Base-by-base conservation (phyloP, 2,329 filamentous ascomycete species). In the Fusarium compactum region DNA sequence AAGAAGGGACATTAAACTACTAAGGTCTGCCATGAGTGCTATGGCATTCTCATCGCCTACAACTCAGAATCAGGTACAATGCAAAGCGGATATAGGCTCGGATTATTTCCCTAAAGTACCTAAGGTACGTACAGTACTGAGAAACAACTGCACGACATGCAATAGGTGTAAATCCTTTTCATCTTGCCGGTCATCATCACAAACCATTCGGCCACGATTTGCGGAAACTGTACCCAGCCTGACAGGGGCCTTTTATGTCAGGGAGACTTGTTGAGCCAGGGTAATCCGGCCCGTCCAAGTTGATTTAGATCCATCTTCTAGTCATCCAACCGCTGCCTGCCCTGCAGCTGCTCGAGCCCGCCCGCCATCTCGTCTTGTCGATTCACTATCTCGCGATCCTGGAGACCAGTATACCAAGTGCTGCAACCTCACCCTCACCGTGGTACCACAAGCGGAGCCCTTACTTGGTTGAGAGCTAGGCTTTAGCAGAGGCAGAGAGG, bases 251-350 rank as follows among this genome's bases (percentile, higher is more conserved):
- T 25, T 20, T 34, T 20, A 52, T 56, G 41, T 44, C 51, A 70
- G 58, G 63, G 58, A 50, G 46, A 55, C 56, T 55, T 44, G 44
- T 60, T 58, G 38, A 55, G 64, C 67, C 63, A 58, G 67, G 72
- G 69, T 61, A 14, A 50, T 68, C 66, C 52, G 64, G 65, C 54
- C 67, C 64, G 67, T 73, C 59, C 58, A 73, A 58, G 70, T 63
- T 70, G 72, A 73, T 73, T 73, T 58, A 74, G 72, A 74, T 74
- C 72, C 70, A 64, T 68, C 61, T 65, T 52, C 52, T 45, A 58
- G 47, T 47, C 30, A 41, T 30, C 60, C 69, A 71, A 57, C 71
- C 61, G 61, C 58, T 51, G 54, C 46, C 16, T 57, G 44, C 24
- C 34, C 24, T 52, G 30, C 24, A 29, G 48, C 46, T 64, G 44